A percentile compares a stretch with the other conserved stretches of the same genome.
Conservation (phyloP, 1,284 basidiomycete species). For the Vanrija humicola region DNA sequence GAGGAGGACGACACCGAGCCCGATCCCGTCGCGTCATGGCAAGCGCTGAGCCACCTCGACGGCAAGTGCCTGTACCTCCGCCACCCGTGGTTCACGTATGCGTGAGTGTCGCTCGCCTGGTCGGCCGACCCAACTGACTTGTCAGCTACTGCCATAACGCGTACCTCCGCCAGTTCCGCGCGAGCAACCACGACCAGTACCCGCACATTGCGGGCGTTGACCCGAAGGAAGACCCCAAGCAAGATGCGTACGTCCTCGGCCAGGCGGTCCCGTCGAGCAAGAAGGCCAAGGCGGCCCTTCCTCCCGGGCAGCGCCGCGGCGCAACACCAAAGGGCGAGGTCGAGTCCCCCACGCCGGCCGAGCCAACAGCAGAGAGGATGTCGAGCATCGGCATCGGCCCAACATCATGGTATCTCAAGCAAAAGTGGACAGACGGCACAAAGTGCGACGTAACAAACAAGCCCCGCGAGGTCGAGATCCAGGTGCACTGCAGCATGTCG, state of each 20-base stretch:
- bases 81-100: slow-evolving; percentile 86
- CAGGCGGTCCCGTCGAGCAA: slow-evolving; percentile 19
- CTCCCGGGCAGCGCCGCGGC: not conserved
- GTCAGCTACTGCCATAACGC: slow-evolving; percentile 76
- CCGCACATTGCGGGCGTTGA: slow-evolving; percentile 27
- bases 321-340: not conserved
- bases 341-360: not conserved
- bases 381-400: slow-evolving; percentile 29
- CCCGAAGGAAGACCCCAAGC: slow-evolving; percentile 69
- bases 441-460: slow-evolving; percentile 83
- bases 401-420: slow-evolving; percentile 75
- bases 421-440: slow-evolving; percentile 81
- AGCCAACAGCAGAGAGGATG: slow-evolving; percentile 18
- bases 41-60: slow-evolving; percentile 49
- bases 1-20: slow-evolving; percentile 34
- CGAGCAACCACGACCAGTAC: slow-evolving; percentile 58
- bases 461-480: slow-evolving; percentile 82
- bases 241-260: slow-evolving; percentile 46
- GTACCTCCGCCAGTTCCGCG: slow-evolving; percentile 84
- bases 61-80: slow-evolving; percentile 50
- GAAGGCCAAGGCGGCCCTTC: slow-evolving; percentile 8
- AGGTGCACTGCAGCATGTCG: slow-evolving; percentile 94
- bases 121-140: not conserved
- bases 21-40: slow-evolving; percentile 41
- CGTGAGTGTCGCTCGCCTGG: slow-evolving; percentile 37